phyloP scores from a whole-genome alignment of 2,329 filamentous ascomycete genomes.

The Pseudocercospora eumusae region DNA sequence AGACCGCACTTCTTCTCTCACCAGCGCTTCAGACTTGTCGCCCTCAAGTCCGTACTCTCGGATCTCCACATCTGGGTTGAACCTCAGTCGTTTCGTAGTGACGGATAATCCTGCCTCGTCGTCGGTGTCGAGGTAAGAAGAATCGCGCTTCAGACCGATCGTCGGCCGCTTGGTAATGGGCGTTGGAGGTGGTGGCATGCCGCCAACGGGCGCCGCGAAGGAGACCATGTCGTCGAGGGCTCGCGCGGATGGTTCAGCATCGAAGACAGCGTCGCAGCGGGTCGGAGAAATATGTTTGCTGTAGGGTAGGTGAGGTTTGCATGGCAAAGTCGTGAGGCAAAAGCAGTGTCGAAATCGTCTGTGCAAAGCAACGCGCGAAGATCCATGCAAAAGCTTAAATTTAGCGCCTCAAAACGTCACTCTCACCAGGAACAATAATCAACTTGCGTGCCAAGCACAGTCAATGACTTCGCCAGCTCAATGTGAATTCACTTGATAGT shows the following conservation, averaged over 20 bases:
- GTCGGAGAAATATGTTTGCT: constrained; percentile 3
- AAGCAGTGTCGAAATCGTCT: neutral
- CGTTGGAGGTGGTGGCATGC: constrained; percentile 40
- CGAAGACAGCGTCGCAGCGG: neutral
- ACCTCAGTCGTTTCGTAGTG: constrained; percentile 49
- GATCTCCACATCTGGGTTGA: constrained; percentile 52
- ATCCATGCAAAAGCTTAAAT: constrained; percentile 8
- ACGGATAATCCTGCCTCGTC: constrained; percentile 40
- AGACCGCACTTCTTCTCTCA: constrained; percentile 62
- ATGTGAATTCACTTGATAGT: too few relatives aligned
- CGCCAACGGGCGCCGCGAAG: constrained; percentile 32
- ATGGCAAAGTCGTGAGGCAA: neutral
- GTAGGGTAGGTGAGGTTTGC: neutral
- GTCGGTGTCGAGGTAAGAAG: constrained; percentile 41
- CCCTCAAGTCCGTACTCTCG: constrained; percentile 48
- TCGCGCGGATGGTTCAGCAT: neutral
- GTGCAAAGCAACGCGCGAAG: neutral
- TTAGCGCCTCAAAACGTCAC: constrained; percentile 1
- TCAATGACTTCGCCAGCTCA: too few relatives aligned
- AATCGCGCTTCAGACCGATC: constrained; percentile 41
- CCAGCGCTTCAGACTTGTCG: constrained; percentile 58
- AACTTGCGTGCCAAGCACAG: too few relatives aligned
- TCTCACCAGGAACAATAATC: too few relatives aligned
- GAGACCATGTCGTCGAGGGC: constrained; percentile 38
- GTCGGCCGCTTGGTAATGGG: constrained; percentile 37